A percentile compares a stretch with the other conserved stretches of the same genome.
Evolutionary conservation across 2,329 filamentous ascomycete genomes (phyloP).

Genomic region (Dichotomopilus funicola): DNA sequence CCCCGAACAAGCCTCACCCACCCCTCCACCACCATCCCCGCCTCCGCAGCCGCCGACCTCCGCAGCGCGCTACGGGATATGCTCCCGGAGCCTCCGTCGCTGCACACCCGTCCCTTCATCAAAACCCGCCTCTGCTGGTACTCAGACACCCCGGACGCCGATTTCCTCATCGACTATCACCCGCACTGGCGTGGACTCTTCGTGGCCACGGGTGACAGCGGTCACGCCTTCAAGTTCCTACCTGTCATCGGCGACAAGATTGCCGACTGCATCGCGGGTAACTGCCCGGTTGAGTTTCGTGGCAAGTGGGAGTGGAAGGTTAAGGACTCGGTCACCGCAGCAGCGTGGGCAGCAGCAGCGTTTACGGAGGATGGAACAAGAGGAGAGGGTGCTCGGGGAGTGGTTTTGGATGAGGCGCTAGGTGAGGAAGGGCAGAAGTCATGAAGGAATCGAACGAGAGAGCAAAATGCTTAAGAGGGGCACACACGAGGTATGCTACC

Average conservation of each 20-base stretch:
- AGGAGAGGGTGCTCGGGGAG: slow-evolving; percentile 38
- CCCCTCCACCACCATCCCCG: slow-evolving; percentile 43
- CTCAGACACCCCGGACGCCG: slow-evolving; percentile 62
- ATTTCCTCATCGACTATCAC: slow-evolving; percentile 67
- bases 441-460: background rate
- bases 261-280: slow-evolving; percentile 46
- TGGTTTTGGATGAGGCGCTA: slow-evolving; percentile 42
- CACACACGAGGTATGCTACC: no score
- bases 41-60: slow-evolving; percentile 56
- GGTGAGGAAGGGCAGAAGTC: slow-evolving; percentile 17
- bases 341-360: background rate
- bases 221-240: slow-evolving; percentile 64
- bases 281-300: slow-evolving; percentile 44
- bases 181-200: slow-evolving; percentile 54
- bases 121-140: slow-evolving; percentile 68
- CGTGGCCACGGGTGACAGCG: slow-evolving; percentile 56
- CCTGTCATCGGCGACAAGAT: slow-evolving; percentile 59
- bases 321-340: background rate
- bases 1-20: slow-evolving; percentile 45
- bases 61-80: slow-evolving; percentile 55
- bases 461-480: no score
- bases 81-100: slow-evolving; percentile 45
- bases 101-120: slow-evolving; percentile 54
- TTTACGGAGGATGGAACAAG: slow-evolving; percentile 48
- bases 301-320: slow-evolving; percentile 59